Conservation (phyloP, 1,284 basidiomycete species). For the Macrocybe sp. region DNA sequence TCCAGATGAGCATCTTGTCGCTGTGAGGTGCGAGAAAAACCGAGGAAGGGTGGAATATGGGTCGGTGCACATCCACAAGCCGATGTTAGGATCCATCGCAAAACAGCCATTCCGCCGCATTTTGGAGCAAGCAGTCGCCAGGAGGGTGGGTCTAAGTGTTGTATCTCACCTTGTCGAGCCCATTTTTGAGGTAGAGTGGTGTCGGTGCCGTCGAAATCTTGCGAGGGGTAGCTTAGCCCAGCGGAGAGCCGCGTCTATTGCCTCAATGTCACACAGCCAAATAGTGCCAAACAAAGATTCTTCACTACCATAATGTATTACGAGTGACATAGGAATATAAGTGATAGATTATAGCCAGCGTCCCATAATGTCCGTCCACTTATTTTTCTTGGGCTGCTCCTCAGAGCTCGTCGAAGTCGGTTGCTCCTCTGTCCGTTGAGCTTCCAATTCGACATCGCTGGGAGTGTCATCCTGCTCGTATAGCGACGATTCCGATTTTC, state of each 20-base stretch:
- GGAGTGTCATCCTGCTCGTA: no score
- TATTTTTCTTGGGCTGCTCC: no score
- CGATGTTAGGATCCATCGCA: conserved; percentile 6
- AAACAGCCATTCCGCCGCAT: conserved; percentile 30
- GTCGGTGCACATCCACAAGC: background rate
- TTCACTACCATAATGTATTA: no score
- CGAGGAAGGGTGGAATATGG: conserved; percentile 2
- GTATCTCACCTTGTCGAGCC: conserved; percentile 69
- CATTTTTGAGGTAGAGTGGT: conserved; percentile 57
- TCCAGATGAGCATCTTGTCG: conserved; percentile 9
- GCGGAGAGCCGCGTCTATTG: no score
- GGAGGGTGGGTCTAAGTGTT: conserved; percentile 7
- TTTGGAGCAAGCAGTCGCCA: conserved; percentile 10
- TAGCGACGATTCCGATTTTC: no score
- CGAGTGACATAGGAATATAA: no score
- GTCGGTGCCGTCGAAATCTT: conserved; percentile 40
- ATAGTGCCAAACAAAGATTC: conserved; percentile 12
- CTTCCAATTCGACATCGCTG: no score
- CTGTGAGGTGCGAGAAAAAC: conserved; percentile 2
- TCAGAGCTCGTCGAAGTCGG: no score
- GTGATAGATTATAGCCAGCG: no score
- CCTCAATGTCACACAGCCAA: conserved; percentile 4
- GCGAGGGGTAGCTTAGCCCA: conserved; percentile 17
- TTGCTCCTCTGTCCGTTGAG: no score
- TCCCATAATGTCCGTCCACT: no score